These are phyloP conservation scores for Truncatella angustata DNA, from an alignment of 2,329 filamentous ascomycete species.

Conservation along the genomic window DNA sequence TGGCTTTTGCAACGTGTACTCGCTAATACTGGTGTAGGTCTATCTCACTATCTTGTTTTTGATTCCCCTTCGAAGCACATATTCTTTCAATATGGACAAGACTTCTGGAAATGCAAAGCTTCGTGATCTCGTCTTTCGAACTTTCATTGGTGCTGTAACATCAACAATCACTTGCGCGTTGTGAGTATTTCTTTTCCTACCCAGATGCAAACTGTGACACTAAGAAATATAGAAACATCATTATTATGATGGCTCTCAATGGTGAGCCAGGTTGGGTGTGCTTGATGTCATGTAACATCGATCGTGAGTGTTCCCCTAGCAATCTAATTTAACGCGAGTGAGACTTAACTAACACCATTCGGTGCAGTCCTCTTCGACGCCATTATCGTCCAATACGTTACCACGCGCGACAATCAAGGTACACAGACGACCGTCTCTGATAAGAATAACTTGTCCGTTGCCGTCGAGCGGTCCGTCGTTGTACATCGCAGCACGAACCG, in stretches of 20 bases:
- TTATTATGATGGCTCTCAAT: constrained; percentile 54
- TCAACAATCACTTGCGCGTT: constrained; percentile 58
- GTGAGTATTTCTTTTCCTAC: constrained; percentile 34
- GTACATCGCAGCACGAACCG: not conserved
- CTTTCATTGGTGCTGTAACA: constrained; percentile 56
- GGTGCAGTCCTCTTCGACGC: constrained; percentile 57
- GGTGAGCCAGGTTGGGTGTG: constrained; percentile 66
- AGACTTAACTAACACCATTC: not conserved
- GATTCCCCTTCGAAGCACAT: constrained; percentile 45
- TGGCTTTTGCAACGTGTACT: no score
- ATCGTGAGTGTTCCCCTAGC: constrained; percentile 41
- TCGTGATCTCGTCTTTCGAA: constrained; percentile 37
- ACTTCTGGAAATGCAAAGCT: not conserved
- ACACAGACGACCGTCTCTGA: constrained; percentile 9
- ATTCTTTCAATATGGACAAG: constrained; percentile 3
- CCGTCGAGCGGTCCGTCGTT: not conserved
- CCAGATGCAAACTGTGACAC: not conserved
- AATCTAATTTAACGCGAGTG: not conserved
- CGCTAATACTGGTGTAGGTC: constrained; percentile 29
- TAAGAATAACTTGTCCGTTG: not conserved
- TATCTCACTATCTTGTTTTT: constrained; percentile 64
- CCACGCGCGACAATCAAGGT: constrained; percentile 41
- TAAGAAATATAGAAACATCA: constrained; percentile 47
- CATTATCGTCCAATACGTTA: constrained; percentile 62
- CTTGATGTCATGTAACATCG: constrained; percentile 63